These are phyloP conservation scores for Talaromyces nanjingensis DNA, from an alignment of 495 filamentous ascomycete species.

Conservation along the genomic window DNA sequence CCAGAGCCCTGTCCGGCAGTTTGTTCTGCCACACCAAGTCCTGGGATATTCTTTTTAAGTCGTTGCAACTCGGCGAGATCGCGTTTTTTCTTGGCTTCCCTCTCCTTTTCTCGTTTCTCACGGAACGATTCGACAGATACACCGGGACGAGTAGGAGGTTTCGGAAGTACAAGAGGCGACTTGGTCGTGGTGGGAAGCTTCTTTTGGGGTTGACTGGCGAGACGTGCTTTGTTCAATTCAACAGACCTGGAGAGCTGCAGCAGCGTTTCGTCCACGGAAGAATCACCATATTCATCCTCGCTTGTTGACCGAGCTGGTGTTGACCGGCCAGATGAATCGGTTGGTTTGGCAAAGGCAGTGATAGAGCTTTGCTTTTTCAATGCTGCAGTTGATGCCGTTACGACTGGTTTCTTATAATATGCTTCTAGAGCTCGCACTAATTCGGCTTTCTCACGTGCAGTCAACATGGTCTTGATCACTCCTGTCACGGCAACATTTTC, in stretches of 20 bases:
- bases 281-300: conserved; percentile 39
- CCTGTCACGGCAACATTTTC: conserved; percentile 52
- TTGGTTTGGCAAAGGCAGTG: conserved; percentile 51
- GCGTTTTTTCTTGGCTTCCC: conserved; percentile 64
- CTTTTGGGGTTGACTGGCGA: conserved; percentile 29
- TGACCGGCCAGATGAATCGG: conserved; percentile 28
- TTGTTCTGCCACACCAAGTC: conserved; percentile 47
- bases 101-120: conserved; percentile 63
- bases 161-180: conserved; percentile 29
- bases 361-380: conserved; percentile 60
- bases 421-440: conserved; percentile 71
- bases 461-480: conserved; percentile 63
- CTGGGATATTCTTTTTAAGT: conserved; percentile 48
- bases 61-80: conserved; percentile 61
- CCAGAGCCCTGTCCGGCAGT: conserved; percentile 72
- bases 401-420: conserved; percentile 54
- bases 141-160: conserved; percentile 29
- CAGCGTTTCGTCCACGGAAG: conserved; percentile 33
- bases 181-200: conserved; percentile 27
- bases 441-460: conserved; percentile 71
- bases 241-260: conserved; percentile 40
- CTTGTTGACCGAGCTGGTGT: conserved; percentile 20
- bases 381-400: conserved; percentile 37
- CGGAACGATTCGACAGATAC: conserved; percentile 46
- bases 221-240: conserved; percentile 40